phyloP scores from a whole-genome alignment of 2,329 filamentous ascomycete genomes.

The Rhytidhysteron rufulum region DNA sequence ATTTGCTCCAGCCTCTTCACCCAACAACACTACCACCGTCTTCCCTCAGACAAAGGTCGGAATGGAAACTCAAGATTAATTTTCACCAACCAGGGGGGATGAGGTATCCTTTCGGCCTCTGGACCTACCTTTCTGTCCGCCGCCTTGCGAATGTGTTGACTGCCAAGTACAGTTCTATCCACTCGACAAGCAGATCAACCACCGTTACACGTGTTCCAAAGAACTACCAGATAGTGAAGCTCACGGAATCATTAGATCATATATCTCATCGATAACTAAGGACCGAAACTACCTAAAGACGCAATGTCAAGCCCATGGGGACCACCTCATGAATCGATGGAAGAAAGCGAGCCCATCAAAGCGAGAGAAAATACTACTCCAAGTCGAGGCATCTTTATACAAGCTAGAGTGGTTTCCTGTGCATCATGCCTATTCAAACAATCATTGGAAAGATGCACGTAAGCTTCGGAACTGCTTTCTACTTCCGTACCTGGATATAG shows the following conservation, averaged over 20 bases:
- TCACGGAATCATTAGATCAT: neutral
- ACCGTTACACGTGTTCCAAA: neutral
- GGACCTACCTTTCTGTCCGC: neutral
- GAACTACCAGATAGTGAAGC: neutral
- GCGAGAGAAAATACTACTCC: constrained; percentile 1
- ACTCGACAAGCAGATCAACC: neutral
- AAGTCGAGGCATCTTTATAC: constrained; percentile 3
- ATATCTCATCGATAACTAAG: neutral
- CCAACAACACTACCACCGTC: too few species aligned
- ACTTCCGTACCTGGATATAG: constrained; percentile 6
- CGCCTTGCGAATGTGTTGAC: neutral
- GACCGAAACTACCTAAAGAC: constrained; percentile 3
- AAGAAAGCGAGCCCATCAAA: constrained; percentile 6
- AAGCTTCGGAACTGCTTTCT: constrained; percentile 3
- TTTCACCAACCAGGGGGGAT: too few species aligned
- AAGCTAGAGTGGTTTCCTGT: constrained; percentile 4
- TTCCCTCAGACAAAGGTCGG: too few species aligned
- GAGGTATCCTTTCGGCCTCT: too few species aligned
- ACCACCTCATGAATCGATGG: constrained; percentile 9
- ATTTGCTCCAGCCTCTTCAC: too few species aligned
- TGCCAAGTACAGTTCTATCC: neutral
- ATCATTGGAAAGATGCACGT: constrained; percentile 2
- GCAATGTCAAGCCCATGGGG: constrained; percentile 1
- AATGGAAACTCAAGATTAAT: too few species aligned
- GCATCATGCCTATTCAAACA: neutral